Percentiles rank a stretch among this genome's conserved stretches.
These are phyloP conservation scores for Pseudomassariella vexata DNA, from an alignment of 2,329 filamentous ascomycete species.

Conservation along the genomic window DNA sequence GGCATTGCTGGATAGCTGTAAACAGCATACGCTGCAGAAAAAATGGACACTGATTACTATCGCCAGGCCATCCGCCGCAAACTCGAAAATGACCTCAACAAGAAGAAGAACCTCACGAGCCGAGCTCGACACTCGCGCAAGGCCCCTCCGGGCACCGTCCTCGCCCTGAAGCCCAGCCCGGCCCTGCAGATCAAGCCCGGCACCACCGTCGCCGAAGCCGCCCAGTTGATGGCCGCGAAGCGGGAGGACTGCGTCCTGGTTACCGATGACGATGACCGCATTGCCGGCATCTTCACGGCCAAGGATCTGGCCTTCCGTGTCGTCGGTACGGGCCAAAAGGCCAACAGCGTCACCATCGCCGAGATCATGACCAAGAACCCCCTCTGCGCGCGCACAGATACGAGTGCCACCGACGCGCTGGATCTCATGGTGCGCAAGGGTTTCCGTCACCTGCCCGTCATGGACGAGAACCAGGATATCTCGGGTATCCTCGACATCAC, in stretches of 20 bases:
- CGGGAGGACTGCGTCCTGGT: slow-evolving; percentile 96
- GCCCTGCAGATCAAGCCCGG: slow-evolving; percentile 95
- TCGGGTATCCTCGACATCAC: slow-evolving; percentile 97
- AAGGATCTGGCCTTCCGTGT: slow-evolving; percentile 98
- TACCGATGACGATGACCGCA: slow-evolving; percentile 95
- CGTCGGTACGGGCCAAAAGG: slow-evolving; percentile 84
- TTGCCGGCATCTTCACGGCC: slow-evolving; percentile 97
- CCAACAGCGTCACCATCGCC: slow-evolving; percentile 83
- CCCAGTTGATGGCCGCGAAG: slow-evolving; percentile 98
- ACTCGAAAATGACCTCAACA: slow-evolving; percentile 95
- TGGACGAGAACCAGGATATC: slow-evolving; percentile 99
- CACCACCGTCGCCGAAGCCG: slow-evolving; percentile 91
- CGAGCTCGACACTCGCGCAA: slow-evolving; percentile 83
- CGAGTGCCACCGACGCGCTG: slow-evolving; percentile 92
- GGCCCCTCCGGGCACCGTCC: slow-evolving; percentile 90
- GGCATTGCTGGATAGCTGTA: no score
- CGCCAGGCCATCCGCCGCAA: slow-evolving; percentile 87
- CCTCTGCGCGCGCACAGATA: slow-evolving; percentile 93
- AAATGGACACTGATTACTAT: slow-evolving; percentile 25
- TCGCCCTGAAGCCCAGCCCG: slow-evolving; percentile 90
- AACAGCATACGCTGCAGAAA: no score
- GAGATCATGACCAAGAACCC: slow-evolving; percentile 99
- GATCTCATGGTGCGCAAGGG: slow-evolving; percentile 98
- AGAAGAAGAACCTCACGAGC: slow-evolving; percentile 80
- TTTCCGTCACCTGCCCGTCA: slow-evolving; percentile 94